Base-by-base conservation (phyloP, 2,329 filamentous ascomycete genomes). In the Cladosporium sp. region DNA sequence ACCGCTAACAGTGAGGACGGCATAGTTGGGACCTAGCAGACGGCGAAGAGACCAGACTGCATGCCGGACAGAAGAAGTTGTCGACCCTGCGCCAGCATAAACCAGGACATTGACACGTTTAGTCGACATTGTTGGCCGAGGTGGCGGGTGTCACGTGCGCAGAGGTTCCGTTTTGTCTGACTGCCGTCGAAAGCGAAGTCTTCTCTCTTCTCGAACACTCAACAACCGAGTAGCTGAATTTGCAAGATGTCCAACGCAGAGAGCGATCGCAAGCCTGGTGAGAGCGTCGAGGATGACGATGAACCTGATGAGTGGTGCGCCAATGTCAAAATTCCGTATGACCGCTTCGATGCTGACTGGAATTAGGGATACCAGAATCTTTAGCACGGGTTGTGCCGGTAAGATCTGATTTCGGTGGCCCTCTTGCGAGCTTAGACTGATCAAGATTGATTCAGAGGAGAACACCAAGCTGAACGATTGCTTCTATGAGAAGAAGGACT, bases 401-500 rank as follows among this genome's bases (percentile, higher is more conserved):
- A 21, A 51, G 39, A 16, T 10, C 18, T 6, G 23, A 53, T 10
- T 18, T 28, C 3, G 48, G 16, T 13, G 48, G 2, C 39, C 54
- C 70, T 21, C n/a, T 46, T 21, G 7, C n/a, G 39, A 46, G n/a
- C 3, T 21, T 1, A 32, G 16, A n/a, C 51, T 54, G 51, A 54
- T 7, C 39, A 5, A 5, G 8, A 3, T 2, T 32, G 11, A 54
- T 28, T 26, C 11, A 97, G 94, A 87, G 25, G 94, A 98, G 76
- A 97, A 98, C 75, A 82, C 86, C 63, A 93, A 88, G 75, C 86
- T 99, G 88, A 97, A 93, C 39, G 92, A 98, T 77, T 99, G 95
- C 79, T 97, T 96, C 78, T 97, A 88, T 75, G 92, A 94, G 64
- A 97, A 93, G 84, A 97, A 93, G 77, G 95, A 99, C 77, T 99